These are phyloP conservation scores for Paracamarosporium sp. DNA, from an alignment of 2,329 filamentous ascomycete species.

Conservation along the genomic window DNA sequence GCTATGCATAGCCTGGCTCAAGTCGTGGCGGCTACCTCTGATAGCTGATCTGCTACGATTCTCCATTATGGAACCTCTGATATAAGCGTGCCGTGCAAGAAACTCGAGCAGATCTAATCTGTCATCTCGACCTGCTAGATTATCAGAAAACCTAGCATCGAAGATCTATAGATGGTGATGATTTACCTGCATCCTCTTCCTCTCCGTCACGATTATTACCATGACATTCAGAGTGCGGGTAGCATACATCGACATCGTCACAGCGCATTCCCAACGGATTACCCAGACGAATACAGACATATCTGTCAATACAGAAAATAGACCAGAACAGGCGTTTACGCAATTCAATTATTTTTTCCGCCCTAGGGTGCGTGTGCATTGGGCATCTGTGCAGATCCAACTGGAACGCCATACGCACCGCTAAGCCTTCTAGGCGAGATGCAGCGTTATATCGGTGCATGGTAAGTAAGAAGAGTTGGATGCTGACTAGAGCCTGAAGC, in stretches of 20 bases:
- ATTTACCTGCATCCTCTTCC: conserved; percentile 9
- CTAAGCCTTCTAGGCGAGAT: conserved; percentile 28
- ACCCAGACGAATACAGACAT: conserved; percentile 30
- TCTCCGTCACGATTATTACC: not conserved
- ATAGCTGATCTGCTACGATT: conserved; percentile 20
- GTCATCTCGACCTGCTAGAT: conserved; percentile 13
- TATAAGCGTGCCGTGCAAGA: conserved; percentile 27
- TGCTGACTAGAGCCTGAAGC: conserved; percentile 30
- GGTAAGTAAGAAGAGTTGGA: conserved; percentile 29
- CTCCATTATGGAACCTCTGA: conserved; percentile 32
- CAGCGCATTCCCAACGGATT: conserved; percentile 27
- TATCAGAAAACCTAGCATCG: not conserved
- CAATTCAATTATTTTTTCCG: conserved; percentile 23
- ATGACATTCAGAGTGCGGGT: conserved; percentile 27
- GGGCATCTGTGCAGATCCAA: conserved; percentile 27
- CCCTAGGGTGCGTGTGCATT: not conserved
- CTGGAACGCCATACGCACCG: conserved; percentile 28
- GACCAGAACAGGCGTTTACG: conserved; percentile 35
- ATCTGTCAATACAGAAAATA: conserved; percentile 31
- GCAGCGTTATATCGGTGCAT: conserved; percentile 35
- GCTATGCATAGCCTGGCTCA: conserved; percentile 18
- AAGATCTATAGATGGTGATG: not conserved
- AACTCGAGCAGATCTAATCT: conserved; percentile 30
- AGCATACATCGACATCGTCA: conserved; percentile 30
- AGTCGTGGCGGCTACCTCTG: conserved; percentile 11